These are phyloP conservation scores for Aspergillus egyptiacus DNA, from an alignment of 495 filamentous ascomycete genomes.

Conservation along the genomic window DNA sequence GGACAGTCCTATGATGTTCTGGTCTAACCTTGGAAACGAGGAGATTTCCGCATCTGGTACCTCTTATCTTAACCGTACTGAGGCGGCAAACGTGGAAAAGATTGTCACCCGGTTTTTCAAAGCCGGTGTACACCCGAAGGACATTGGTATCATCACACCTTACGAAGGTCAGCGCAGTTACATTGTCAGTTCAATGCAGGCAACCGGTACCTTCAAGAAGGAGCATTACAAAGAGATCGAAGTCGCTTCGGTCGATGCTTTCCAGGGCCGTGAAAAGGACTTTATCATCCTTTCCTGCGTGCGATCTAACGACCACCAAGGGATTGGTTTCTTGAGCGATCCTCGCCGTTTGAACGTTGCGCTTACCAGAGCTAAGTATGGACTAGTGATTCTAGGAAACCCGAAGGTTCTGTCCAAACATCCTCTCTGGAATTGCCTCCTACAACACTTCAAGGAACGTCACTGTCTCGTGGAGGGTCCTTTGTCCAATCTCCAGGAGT, in stretches of 20 bases:
- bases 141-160: conserved; percentile 97
- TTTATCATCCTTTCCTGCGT: conserved; percentile 98
- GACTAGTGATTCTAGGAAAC: conserved; percentile 92
- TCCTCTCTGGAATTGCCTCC: conserved; percentile 93
- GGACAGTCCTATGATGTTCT: conserved; percentile 99
- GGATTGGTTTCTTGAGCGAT: conserved; percentile 98
- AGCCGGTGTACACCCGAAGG: conserved; percentile 84
- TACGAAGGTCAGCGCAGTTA: conserved; percentile 99
- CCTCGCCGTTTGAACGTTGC: conserved; percentile 98
- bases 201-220: conserved; percentile 94
- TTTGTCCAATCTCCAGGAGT: conserved; percentile 91
- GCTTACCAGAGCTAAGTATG: conserved; percentile 93
- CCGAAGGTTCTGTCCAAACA: conserved; percentile 98
- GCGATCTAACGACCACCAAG: conserved; percentile 97
- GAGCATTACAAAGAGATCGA: conserved; percentile 99
- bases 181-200: conserved; percentile 98
- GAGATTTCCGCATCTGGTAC: conserved; percentile 98
- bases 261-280: conserved; percentile 98
- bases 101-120: conserved; percentile 99
- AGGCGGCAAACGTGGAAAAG: conserved; percentile 96
- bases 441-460: conserved; percentile 95
- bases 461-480: conserved; percentile 96
- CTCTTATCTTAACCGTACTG: conserved; percentile 95
- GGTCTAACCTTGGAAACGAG: conserved; percentile 95
- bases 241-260: conserved; percentile 96